Percentiles rank a stretch among this genome's conserved stretches.
Evolutionary conservation across 2,329 filamentous ascomycete genomes (phyloP).

Genomic region (Fusarium sp.): DNA sequence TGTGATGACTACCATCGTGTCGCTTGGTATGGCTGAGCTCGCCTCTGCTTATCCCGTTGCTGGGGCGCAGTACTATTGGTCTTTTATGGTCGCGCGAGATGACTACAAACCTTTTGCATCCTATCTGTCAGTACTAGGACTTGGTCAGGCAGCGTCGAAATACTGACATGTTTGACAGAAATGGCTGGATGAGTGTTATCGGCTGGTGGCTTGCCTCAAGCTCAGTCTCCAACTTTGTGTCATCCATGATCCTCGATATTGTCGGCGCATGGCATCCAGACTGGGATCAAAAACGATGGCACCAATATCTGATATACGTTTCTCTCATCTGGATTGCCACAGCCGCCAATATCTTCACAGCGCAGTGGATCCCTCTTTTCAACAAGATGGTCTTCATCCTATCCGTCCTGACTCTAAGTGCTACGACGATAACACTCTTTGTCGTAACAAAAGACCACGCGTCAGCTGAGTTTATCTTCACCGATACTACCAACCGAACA

Average conservation of each 20-base stretch:
- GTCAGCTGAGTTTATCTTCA: slow-evolving; percentile 21
- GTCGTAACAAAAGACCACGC: slow-evolving; percentile 12
- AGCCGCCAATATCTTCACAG: slow-evolving; percentile 67
- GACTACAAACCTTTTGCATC: slow-evolving; percentile 40
- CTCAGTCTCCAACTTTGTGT: slow-evolving; percentile 37
- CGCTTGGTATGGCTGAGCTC: slow-evolving; percentile 42
- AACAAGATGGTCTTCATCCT: slow-evolving; percentile 29
- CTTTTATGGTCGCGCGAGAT: slow-evolving; percentile 35
- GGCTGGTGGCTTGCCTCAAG: slow-evolving; percentile 36
- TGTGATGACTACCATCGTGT: slow-evolving; percentile 41
- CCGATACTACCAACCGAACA: slow-evolving; percentile 6
- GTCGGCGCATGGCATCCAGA: slow-evolving; percentile 50
- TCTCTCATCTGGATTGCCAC: slow-evolving; percentile 67
- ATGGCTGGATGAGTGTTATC: slow-evolving; percentile 34
- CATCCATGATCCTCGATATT: slow-evolving; percentile 36
- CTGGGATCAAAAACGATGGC: slow-evolving; percentile 67
- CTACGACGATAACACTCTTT: slow-evolving; percentile 17
- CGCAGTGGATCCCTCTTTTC: slow-evolving; percentile 26
- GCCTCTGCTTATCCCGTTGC: slow-evolving; percentile 42
- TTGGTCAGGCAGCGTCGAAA: accelerated
- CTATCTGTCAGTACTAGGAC: slow-evolving; percentile 16
- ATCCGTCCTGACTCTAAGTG: slow-evolving; percentile 8
- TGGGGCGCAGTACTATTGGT: slow-evolving; percentile 44
- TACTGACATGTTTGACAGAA: neutral
- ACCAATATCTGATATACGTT: slow-evolving; percentile 75